These are phyloP conservation scores for Myxozyma vanderwaltii DNA, from an alignment of 805 yeast species.

Conservation along the genomic window DNA sequence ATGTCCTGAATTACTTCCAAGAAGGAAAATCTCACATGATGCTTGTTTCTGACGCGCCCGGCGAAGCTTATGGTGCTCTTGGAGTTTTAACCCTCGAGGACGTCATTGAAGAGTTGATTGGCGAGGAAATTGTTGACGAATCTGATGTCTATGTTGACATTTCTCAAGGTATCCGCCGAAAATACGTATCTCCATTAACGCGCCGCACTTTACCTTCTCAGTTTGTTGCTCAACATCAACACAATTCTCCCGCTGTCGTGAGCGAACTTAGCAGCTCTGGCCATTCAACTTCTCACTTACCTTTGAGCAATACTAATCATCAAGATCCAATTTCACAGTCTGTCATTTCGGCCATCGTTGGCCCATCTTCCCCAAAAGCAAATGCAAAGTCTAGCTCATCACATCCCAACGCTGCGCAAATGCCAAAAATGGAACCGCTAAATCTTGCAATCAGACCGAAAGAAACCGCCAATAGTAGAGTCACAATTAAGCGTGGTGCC, in stretches of 20 bases:
- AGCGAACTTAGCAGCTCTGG: slow-evolving; percentile 8
- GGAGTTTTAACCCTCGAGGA: slow-evolving; percentile 95
- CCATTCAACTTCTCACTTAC: slow-evolving; percentile 4
- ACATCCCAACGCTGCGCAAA: neutral
- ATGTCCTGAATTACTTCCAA: slow-evolving; percentile 92
- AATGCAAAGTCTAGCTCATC: neutral
- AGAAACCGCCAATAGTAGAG: slow-evolving; percentile 61
- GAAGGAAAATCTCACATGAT: slow-evolving; percentile 99
- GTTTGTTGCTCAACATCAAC: slow-evolving; percentile 29
- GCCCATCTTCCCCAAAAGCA: neutral
- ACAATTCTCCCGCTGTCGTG: slow-evolving; percentile 1
- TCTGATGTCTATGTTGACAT: slow-evolving; percentile 91
- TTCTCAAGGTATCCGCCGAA: slow-evolving; percentile 74
- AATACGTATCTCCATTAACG: slow-evolving; percentile 46
- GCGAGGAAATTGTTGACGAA: slow-evolving; percentile 97
- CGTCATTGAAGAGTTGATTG: slow-evolving; percentile 96
- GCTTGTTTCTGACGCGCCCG: slow-evolving; percentile 83
- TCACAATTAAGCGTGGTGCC: slow-evolving; percentile 56
- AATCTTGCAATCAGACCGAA: slow-evolving; percentile 72
- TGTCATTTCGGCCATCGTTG: slow-evolving; percentile 4
- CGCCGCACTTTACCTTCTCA: slow-evolving; percentile 30
- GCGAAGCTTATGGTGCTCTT: slow-evolving; percentile 71
- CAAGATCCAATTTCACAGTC: slow-evolving; percentile 7
- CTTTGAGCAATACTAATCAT: slow-evolving; percentile 5
- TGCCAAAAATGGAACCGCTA: slow-evolving; percentile 50